These are phyloP conservation scores for Lecanicillium sp. DNA, from an alignment of 2,329 filamentous ascomycete genomes.

Conservation along the genomic window DNA sequence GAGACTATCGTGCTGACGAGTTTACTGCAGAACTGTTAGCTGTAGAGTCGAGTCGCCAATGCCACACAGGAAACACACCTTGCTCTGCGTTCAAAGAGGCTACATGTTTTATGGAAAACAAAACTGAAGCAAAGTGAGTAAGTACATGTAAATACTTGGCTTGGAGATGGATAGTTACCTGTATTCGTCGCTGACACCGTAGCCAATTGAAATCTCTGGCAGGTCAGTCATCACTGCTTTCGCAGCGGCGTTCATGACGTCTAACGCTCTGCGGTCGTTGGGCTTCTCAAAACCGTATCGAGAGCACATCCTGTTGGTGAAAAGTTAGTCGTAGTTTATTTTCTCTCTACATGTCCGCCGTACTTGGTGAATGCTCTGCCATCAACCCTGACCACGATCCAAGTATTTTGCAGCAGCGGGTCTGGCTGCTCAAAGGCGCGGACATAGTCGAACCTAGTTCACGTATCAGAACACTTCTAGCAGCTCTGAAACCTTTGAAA, in stretches of 20 bases:
- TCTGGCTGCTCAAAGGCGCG: conserved; percentile 81
- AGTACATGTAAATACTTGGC: no score
- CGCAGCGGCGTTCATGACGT: conserved; percentile 95
- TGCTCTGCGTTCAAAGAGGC: conserved; percentile 75
- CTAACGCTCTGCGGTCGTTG: conserved; percentile 77
- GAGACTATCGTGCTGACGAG: conserved; percentile 85
- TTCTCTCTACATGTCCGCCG: background rate
- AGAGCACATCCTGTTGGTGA: conserved; percentile 57
- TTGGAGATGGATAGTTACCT: conserved; percentile 41
- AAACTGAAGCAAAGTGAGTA: conserved; percentile 47
- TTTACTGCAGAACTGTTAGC: conserved; percentile 52
- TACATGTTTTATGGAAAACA: conserved; percentile 74
- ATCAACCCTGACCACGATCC: conserved; percentile 91
- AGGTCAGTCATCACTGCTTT: conserved; percentile 73
- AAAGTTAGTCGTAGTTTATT: background rate
- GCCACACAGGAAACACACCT: conserved; percentile 43
- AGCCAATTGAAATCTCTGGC: conserved; percentile 78
- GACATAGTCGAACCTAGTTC: conserved; percentile 97
- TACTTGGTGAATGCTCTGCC: conserved; percentile 93
- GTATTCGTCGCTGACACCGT: conserved; percentile 92
- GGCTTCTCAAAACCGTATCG: conserved; percentile 86
- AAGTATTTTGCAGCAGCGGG: conserved; percentile 76
- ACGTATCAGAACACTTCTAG: conserved; percentile 13
- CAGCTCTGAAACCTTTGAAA: conserved; percentile 3
- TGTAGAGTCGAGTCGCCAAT: background rate